Percentiles rank a stretch among this genome's conserved stretches.
Conservation (phyloP, 1,284 basidiomycete species). For the Leccinum colubrinum region DNA sequence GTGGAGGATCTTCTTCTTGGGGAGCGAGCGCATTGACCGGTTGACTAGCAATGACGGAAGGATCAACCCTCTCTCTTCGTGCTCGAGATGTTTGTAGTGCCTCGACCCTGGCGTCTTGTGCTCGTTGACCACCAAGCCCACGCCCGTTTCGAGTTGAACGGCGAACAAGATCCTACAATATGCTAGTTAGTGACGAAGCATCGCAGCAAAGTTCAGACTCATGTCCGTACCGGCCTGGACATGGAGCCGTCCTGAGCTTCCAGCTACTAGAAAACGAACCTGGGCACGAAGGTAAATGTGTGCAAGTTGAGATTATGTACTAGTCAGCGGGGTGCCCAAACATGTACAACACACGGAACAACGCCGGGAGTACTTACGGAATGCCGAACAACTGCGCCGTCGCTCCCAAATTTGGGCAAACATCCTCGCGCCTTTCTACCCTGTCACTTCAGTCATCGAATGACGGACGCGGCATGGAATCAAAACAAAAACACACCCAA, state of each 20-base stretch:
- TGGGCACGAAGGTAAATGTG: not conserved
- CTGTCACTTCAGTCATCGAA: too few species aligned
- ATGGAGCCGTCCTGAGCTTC: not conserved
- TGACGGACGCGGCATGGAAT: too few species aligned
- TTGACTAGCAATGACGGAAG: too few species aligned
- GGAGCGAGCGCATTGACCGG: too few species aligned
- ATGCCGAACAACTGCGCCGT: too few species aligned
- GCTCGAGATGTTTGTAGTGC: not conserved
- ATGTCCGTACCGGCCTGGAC: not conserved
- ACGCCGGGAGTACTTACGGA: too few species aligned
- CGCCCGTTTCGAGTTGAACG: not conserved
- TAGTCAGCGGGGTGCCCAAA: not conserved
- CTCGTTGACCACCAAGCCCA: not conserved
- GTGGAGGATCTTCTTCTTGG: not conserved
- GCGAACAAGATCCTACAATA: not conserved
- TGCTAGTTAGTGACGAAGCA: too few species aligned
- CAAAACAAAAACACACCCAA: too few species aligned
- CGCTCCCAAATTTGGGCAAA: too few species aligned
- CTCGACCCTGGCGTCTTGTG: not conserved
- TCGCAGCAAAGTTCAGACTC: not conserved
- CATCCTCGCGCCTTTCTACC: too few species aligned
- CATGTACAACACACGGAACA: not conserved
- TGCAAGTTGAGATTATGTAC: not conserved
- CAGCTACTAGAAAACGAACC: not conserved
- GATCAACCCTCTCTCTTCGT: too few species aligned